Percentiles rank a stretch among this genome's conserved stretches.
Conservation (phyloP, 2,329 filamentous ascomycete species). For the Teratosphaeria destructans region DNA sequence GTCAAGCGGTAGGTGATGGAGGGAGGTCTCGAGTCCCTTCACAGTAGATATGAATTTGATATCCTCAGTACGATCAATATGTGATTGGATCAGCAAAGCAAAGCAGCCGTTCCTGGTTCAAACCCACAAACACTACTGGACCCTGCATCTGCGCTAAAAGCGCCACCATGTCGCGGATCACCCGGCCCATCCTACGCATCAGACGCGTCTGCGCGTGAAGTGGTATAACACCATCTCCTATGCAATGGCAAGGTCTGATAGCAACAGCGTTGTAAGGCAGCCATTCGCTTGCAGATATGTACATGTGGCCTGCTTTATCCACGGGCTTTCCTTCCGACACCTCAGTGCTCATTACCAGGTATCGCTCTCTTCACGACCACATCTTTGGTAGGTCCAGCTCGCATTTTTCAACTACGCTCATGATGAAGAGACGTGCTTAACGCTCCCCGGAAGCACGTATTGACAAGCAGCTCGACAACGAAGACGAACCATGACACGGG, state of each 20-base stretch:
- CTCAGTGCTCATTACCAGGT: not conserved
- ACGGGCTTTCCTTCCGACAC: not conserved
- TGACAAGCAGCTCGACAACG: too few relatives aligned
- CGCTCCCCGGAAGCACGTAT: too few relatives aligned
- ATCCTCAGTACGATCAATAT: not conserved
- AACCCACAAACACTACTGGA: not conserved
- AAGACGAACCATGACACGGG: too few relatives aligned
- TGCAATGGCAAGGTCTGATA: not conserved
- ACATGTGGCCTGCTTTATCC: not conserved
- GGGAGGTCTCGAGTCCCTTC: too few relatives aligned
- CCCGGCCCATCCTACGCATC: not conserved
- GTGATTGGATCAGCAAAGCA: not conserved
- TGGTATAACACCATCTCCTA: not conserved
- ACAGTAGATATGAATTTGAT: not conserved
- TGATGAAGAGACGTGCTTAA: too few relatives aligned
- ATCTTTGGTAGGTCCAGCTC: too few relatives aligned
- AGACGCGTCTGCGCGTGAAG: not conserved
- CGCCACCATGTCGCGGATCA: not conserved
- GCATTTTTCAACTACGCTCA: too few relatives aligned
- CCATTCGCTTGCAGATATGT: not conserved
- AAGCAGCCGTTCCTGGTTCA: not conserved
- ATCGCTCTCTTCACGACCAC: not conserved
- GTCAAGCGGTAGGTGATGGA: not conserved
- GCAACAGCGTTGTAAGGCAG: not conserved
- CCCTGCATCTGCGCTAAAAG: not conserved